Evolutionary conservation across 345 rosid species (phyloP).

Genomic region (Toxicodendron radicans): DNA sequence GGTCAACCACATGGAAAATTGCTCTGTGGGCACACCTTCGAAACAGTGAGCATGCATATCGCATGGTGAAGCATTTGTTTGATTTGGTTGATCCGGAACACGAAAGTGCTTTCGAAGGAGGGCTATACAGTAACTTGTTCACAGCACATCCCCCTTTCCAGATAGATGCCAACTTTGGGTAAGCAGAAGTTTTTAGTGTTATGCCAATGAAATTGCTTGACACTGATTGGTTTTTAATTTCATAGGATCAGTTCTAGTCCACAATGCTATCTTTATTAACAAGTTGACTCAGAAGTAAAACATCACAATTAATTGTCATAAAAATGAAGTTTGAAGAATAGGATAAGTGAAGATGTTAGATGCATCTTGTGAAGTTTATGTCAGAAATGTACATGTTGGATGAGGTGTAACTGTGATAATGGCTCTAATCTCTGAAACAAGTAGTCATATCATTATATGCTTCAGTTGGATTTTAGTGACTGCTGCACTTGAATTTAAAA

Average conservation of each 20-base stretch:
- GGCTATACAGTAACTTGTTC: constrained; percentile 86
- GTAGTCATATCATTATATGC: too few species aligned
- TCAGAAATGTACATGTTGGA: too few species aligned
- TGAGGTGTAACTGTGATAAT: too few species aligned
- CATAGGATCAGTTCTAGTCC: neutral
- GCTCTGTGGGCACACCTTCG: constrained; percentile 87
- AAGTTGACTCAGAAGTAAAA: neutral
- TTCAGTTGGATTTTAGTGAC: too few species aligned
- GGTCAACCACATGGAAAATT: constrained; percentile 93
- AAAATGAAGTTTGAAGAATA: neutral
- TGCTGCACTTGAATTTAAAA: too few species aligned
- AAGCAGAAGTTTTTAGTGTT: constrained; percentile 23
- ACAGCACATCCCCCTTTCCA: constrained; percentile 97
- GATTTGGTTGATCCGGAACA: constrained; percentile 71
- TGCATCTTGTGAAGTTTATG: too few species aligned
- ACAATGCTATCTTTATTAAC: neutral
- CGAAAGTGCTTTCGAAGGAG: constrained; percentile 63
- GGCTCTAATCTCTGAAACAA: too few species aligned
- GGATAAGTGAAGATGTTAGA: too few species aligned
- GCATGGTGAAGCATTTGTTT: constrained; percentile 76
- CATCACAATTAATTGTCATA: neutral
- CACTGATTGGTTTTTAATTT: neutral
- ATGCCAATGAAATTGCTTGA: neutral
- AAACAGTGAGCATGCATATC: constrained; percentile 70
- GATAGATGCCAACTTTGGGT: constrained; percentile 98